Percentiles rank a stretch among this genome's conserved stretches.
These are phyloP conservation scores for Leishmania guyanensis DNA, from an alignment of 208 protist genomes.

Conservation along the genomic window DNA sequence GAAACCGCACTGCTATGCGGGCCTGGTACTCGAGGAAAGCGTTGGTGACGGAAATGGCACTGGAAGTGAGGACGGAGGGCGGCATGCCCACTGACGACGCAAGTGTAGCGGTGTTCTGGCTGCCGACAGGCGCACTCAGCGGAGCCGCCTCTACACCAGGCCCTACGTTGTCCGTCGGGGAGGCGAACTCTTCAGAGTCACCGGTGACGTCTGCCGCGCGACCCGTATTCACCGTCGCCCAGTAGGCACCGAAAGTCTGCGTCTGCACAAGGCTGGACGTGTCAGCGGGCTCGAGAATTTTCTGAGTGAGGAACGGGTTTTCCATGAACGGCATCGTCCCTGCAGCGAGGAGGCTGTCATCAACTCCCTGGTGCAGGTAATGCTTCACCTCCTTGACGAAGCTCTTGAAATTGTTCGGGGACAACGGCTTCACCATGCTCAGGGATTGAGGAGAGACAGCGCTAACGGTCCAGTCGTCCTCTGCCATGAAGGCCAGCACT, in stretches of 20 bases:
- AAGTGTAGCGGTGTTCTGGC: slow-evolving; percentile 14
- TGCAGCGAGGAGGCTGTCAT: slow-evolving; percentile 26
- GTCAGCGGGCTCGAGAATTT: slow-evolving; percentile 74
- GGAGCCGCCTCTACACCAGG: slow-evolving; percentile 5
- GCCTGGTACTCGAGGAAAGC: slow-evolving; percentile 76
- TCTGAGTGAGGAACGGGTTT: slow-evolving; percentile 76
- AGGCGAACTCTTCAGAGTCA: not conserved
- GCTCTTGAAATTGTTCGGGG: slow-evolving; percentile 47
- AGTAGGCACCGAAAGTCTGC: slow-evolving; percentile 60
- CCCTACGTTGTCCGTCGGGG: slow-evolving; percentile 18
- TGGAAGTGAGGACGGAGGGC: slow-evolving; percentile 59
- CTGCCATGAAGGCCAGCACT: slow-evolving; percentile 64
- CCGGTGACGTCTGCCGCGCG: not conserved
- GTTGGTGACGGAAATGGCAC: slow-evolving; percentile 60
- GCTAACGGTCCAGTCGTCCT: slow-evolving; percentile 66
- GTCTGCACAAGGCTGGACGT: slow-evolving; percentile 55
- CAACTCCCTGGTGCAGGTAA: slow-evolving; percentile 51
- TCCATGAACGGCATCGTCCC: slow-evolving; percentile 39
- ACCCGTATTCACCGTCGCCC: slow-evolving; percentile 31
- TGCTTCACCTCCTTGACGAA: slow-evolving; percentile 59
- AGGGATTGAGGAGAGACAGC: slow-evolving; percentile 48
- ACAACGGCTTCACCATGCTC: slow-evolving; percentile 65
- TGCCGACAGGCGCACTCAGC: not conserved
- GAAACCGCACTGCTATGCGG: slow-evolving; percentile 73
- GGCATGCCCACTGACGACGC: slow-evolving; percentile 29